A percentile compares a stretch with the other conserved stretches of the same genome.
phyloP scores from a whole-genome alignment of 2,329 filamentous ascomycete species.

The Chaetomiaceae sp. region DNA sequence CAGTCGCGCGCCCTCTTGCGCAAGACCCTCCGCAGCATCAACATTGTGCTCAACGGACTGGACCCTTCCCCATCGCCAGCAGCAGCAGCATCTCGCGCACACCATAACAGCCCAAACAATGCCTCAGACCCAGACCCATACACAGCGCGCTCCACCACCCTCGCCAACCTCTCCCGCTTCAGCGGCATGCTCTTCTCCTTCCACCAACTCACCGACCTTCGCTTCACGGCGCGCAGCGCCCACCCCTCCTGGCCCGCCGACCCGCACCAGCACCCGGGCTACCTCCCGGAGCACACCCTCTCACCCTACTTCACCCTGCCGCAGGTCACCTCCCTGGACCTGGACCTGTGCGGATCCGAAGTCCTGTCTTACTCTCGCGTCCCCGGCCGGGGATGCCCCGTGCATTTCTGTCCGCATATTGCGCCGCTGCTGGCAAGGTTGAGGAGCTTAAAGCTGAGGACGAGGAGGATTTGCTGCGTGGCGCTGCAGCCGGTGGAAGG shows the following conservation, averaged over 20 bases:
- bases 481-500: constrained; percentile 9
- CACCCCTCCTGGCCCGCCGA: constrained; percentile 17
- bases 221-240: constrained; percentile 14
- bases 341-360: constrained; percentile 20
- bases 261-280: constrained; percentile 6
- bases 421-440: constrained; percentile 14
- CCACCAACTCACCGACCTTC: constrained; percentile 14
- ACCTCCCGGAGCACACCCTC: constrained; percentile 13
- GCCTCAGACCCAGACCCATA: too few species aligned
- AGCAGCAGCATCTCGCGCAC: neutral
- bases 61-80: neutral
- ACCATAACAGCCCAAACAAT: too few species aligned
- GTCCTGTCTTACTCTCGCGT: too few species aligned
- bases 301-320: constrained; percentile 12
- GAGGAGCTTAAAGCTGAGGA: constrained; percentile 6
- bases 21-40: constrained; percentile 15
- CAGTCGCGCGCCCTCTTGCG: constrained; percentile 10
- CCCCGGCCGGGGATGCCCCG: too few species aligned
- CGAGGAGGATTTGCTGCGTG: constrained; percentile 15
- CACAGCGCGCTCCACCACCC: constrained; percentile 15
- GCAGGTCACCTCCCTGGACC: constrained; percentile 17
- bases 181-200: constrained; percentile 12
- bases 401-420: constrained; percentile 18
- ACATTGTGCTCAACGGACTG: constrained; percentile 18
- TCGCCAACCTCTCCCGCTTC: constrained; percentile 17